Conservation (phyloP, 75 land plant species). For the Gnetum montanum region DNA sequence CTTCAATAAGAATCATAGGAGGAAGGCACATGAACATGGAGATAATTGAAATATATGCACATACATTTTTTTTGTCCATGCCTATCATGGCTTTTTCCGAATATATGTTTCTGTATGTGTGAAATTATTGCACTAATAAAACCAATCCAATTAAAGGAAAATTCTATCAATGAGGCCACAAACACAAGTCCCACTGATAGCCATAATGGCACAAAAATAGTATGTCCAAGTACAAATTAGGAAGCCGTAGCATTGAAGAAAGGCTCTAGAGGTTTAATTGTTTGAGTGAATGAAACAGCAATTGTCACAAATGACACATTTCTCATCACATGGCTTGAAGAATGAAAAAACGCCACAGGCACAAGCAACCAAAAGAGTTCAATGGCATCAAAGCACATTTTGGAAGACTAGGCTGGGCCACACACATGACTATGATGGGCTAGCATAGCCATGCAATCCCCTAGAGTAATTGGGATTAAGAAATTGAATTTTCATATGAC, state of each 20-base stretch:
- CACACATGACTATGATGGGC: too few relatives aligned
- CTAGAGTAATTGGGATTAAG: too few relatives aligned
- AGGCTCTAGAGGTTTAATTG: constrained; percentile 97
- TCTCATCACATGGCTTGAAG: constrained; percentile 84
- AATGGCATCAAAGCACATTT: too few relatives aligned
- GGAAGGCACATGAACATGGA: constrained; percentile 82
- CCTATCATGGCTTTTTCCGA: constrained; percentile 98
- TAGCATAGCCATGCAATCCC: too few relatives aligned
- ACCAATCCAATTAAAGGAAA: constrained; percentile 88
- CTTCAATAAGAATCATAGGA: constrained; percentile 72
- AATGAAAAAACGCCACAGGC: constrained; percentile 91
- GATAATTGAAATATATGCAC: constrained; percentile 92
- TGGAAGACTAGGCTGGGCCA: too few relatives aligned
- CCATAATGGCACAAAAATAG: constrained; percentile 76
- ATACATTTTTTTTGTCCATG: constrained; percentile 95
- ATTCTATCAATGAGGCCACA: constrained; percentile 96
- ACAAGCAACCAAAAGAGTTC: constrained; percentile 54
- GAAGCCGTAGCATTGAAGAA: constrained; percentile 99
- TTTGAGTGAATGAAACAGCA: constrained; percentile 96
- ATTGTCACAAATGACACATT: constrained; percentile 98
- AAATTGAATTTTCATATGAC: too few relatives aligned
- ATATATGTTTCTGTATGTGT: constrained; percentile 93
- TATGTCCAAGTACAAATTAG: constrained; percentile 86
- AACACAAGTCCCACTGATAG: constrained; percentile 88
- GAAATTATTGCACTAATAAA: constrained; percentile 98